phyloP scores from a whole-genome alignment of 257 asterid species.

The Dorcoceras hygrometricum region DNA sequence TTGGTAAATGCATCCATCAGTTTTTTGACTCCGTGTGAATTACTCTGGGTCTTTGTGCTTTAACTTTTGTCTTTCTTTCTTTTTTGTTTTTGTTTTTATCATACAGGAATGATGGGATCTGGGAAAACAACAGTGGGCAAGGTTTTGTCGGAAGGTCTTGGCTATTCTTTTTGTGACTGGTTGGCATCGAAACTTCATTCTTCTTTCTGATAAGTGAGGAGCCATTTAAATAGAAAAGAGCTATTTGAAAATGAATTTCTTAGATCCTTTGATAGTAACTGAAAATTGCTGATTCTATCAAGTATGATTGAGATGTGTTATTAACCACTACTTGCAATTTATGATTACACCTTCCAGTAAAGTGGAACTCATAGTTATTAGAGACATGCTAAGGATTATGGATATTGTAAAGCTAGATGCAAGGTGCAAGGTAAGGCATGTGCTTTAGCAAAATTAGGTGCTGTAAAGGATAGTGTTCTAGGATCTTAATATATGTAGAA shows the following conservation, averaged over 20 bases:
- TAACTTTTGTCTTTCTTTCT: slow-evolving; percentile 13
- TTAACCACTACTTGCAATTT: background rate
- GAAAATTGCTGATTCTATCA: background rate
- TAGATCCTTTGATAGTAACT: slow-evolving; percentile 2
- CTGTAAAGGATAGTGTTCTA: too few relatives aligned
- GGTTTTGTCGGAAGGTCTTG: slow-evolving; percentile 74
- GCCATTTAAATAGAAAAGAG: background rate
- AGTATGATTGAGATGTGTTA: background rate
- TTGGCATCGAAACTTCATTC: slow-evolving; percentile 33
- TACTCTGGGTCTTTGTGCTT: slow-evolving; percentile 10
- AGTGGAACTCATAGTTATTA: background rate
- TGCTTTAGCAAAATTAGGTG: background rate
- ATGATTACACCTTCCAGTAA: background rate
- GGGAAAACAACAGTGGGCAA: slow-evolving; percentile 95
- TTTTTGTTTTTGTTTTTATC: slow-evolving; percentile 1
- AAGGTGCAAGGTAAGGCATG: background rate
- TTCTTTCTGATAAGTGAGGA: slow-evolving; percentile 18
- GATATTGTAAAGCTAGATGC: background rate
- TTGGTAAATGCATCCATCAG: slow-evolving; percentile 57
- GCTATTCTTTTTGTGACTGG: slow-evolving; percentile 88
- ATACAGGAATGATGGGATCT: slow-evolving; percentile 95
- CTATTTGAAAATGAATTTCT: background rate
- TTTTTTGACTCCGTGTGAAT: slow-evolving; percentile 2
- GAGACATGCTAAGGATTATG: background rate
- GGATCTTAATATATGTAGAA: background rate